Percentiles rank a stretch among this genome's conserved stretches.
Conservation (phyloP, 2,329 filamentous ascomycete genomes). For the Piedraia hortae region DNA sequence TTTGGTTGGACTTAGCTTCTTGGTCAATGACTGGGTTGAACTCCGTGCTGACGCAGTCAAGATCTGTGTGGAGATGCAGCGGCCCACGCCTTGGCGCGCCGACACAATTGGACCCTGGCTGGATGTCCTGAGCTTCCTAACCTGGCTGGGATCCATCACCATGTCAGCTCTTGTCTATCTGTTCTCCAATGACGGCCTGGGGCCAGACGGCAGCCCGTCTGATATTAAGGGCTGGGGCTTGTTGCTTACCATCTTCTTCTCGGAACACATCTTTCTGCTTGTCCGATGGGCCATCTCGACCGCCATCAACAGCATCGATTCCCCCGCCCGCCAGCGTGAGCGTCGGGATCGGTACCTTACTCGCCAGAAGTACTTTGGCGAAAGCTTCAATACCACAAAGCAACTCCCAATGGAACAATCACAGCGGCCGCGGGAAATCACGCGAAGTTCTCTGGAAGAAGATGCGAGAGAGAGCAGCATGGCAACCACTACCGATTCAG, state of each 20-base stretch:
- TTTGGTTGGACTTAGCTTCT: slow-evolving; percentile 62
- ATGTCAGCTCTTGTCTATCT: slow-evolving; percentile 72
- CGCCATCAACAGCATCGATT: slow-evolving; percentile 56
- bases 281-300: slow-evolving; percentile 44
- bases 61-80: slow-evolving; percentile 66
- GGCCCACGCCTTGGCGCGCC: slow-evolving; percentile 66
- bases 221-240: slow-evolving; percentile 56
- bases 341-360: slow-evolving; percentile 53
- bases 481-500: slow-evolving; percentile 16
- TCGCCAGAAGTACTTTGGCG: slow-evolving; percentile 51
- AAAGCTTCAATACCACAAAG: slow-evolving; percentile 33
- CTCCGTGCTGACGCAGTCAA: slow-evolving; percentile 83
- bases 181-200: slow-evolving; percentile 43
- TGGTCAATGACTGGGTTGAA: slow-evolving; percentile 91
- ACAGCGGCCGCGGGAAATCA: slow-evolving; percentile 29
- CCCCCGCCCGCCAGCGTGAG: slow-evolving; percentile 63
- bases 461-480: slow-evolving; percentile 18
- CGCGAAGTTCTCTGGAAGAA: slow-evolving; percentile 34
- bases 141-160: slow-evolving; percentile 76
- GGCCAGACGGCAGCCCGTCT: slow-evolving; percentile 35
- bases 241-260: slow-evolving; percentile 54
- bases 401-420: slow-evolving; percentile 20
- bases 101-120: slow-evolving; percentile 92
- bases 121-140: slow-evolving; percentile 60
- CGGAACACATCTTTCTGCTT: slow-evolving; percentile 72